Percentiles rank a stretch among this genome's conserved stretches.
Evolutionary conservation across 2,329 filamentous ascomycete genomes (phyloP).

Genomic region (Fusarium succisae): DNA sequence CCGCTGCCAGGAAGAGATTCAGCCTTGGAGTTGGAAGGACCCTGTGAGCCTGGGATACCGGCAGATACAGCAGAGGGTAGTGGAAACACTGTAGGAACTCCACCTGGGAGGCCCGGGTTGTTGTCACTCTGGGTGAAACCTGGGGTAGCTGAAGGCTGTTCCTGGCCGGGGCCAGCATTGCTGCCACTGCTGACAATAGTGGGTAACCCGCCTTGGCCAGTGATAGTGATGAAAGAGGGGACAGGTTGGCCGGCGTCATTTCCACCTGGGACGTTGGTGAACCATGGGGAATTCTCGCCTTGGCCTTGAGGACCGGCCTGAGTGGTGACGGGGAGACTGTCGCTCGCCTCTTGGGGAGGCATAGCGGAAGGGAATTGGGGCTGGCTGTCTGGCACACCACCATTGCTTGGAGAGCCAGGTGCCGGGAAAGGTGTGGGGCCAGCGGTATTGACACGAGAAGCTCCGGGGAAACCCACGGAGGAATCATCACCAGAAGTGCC

Average conservation of each 20-base stretch:
- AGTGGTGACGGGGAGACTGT: constrained; percentile 31
- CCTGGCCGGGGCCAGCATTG: constrained; percentile 11
- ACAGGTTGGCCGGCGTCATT: constrained; percentile 11
- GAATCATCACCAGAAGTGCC: constrained; percentile 24
- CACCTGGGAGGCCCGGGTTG: constrained; percentile 25
- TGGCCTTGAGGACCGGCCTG: constrained; percentile 24
- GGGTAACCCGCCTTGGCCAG: constrained; percentile 39
- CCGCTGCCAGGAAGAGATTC: constrained; percentile 6
- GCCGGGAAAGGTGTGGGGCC: constrained; percentile 25
- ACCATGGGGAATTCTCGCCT: constrained; percentile 20
- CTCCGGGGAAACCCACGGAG: constrained; percentile 24
- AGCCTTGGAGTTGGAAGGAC: constrained; percentile 14
- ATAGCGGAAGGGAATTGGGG: constrained; percentile 14
- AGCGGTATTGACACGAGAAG: constrained; percentile 20
- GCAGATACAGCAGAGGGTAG: constrained; percentile 22
- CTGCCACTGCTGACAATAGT: constrained; percentile 38
- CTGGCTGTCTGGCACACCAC: constrained; percentile 12
- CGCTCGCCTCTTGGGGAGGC: constrained; percentile 29
- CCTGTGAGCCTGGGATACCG: constrained; percentile 11
- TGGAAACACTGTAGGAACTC: constrained; percentile 17
- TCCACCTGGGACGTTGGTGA: constrained; percentile 19
- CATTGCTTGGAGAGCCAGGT: constrained; percentile 15
- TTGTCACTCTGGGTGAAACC: constrained; percentile 14
- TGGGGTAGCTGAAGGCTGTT: constrained; percentile 15
- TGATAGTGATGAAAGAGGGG: constrained; percentile 35